Conservation (phyloP, 306 rosid species). For the Senna tora region DNA sequence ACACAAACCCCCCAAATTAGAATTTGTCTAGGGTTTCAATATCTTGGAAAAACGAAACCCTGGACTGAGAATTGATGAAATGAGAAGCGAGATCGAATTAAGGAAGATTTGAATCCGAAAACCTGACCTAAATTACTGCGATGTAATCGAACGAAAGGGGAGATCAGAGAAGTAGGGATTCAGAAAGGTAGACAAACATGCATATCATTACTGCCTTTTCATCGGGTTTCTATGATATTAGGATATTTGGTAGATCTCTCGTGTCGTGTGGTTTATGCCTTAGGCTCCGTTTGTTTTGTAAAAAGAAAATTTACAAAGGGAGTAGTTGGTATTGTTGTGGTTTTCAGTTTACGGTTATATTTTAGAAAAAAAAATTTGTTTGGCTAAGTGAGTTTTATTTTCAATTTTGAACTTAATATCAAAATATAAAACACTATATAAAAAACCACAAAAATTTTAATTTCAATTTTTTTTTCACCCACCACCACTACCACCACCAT, state of each 20-base stretch:
- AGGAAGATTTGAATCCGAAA: constrained; percentile 2
- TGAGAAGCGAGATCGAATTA: constrained; percentile 25
- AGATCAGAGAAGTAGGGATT: constrained; percentile 24
- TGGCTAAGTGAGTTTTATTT: no score
- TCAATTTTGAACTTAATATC: no score
- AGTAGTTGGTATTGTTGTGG: no score
- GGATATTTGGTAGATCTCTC: not conserved
- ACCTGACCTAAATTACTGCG: not conserved
- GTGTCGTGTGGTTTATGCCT: not conserved
- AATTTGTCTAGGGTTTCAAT: constrained; percentile 44
- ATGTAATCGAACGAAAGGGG: not conserved
- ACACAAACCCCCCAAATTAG: constrained; percentile 18
- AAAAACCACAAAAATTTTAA: no score
- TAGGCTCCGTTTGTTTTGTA: no score
- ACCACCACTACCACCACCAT: no score
- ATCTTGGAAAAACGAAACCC: constrained; percentile 40
- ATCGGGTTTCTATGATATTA: not conserved
- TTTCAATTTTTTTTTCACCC: no score
- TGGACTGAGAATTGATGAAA: constrained; percentile 7
- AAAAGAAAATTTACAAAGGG: no score
- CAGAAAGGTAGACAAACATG: constrained; percentile 21
- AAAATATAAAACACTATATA: no score
- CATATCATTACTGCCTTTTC: not conserved
- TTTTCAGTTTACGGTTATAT: no score
- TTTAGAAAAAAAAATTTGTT: no score